Conservation (phyloP, 139 green algal species). For the Marvania coccoides region DNA sequence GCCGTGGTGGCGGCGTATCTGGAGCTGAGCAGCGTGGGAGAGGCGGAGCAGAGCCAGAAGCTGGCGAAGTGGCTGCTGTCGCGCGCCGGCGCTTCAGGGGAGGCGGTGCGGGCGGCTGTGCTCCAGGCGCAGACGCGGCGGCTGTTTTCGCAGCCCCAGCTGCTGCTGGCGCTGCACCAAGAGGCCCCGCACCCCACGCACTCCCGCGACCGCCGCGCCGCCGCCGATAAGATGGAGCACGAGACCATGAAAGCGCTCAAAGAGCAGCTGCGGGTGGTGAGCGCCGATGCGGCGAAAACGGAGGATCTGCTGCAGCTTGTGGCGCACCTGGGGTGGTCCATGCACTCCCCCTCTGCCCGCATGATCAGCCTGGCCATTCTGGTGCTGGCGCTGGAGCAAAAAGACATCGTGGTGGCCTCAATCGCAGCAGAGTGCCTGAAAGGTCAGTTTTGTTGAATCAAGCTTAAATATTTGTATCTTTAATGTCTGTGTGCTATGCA, state of each 20-base stretch:
- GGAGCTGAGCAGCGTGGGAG: neutral
- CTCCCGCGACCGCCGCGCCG: neutral
- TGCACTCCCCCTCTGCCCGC: conserved; percentile 5
- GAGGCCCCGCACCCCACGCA: conserved; percentile 26
- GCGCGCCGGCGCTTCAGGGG: neutral
- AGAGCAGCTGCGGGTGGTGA: neutral
- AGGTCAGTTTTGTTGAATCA: conserved; percentile 4
- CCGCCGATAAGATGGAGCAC: conserved; percentile 1
- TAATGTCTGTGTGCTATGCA: no score
- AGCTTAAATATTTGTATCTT: neutral
- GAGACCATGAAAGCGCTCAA: conserved; percentile 17
- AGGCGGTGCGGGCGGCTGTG: neutral
- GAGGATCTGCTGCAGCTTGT: conserved; percentile 22
- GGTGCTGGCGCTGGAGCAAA: conserved; percentile 19
- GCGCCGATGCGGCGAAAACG: neutral
- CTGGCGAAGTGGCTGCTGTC: conserved; percentile 13
- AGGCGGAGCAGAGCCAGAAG: conserved; percentile 9
- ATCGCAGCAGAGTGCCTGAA: conserved; percentile 26
- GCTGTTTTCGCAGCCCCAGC: conserved; percentile 12
- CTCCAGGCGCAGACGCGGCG: neutral
- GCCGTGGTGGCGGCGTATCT: conserved; percentile 2
- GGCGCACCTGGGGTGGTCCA: neutral
- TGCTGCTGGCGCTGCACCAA: conserved; percentile 18
- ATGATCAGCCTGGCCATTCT: conserved; percentile 29
- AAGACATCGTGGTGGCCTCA: conserved; percentile 3